A percentile compares a stretch with the other conserved stretches of the same genome.
Conservation (phyloP, 495 filamentous ascomycete genomes). For the Cairneyella variabilis region DNA sequence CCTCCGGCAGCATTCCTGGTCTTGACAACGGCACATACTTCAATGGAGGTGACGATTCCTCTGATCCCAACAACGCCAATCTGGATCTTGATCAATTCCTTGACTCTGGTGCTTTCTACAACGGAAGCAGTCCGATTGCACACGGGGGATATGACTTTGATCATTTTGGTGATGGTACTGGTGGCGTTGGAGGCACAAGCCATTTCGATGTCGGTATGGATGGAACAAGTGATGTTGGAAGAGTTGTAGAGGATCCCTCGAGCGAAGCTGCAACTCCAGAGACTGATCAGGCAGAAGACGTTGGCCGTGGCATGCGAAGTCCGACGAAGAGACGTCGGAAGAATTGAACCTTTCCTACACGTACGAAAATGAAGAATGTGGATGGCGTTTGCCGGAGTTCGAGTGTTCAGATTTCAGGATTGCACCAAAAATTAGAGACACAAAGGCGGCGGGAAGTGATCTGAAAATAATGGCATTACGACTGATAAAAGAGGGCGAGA, state of each 20-base stretch:
- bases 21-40: conserved; percentile 38
- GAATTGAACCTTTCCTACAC: conserved; percentile 14
- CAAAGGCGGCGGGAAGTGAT: neutral
- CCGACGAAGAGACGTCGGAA: conserved; percentile 17
- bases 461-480: neutral
- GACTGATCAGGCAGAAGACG: neutral
- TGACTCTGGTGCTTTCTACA: conserved; percentile 54
- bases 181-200: conserved; percentile 12
- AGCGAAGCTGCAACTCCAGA: conserved; percentile 21
- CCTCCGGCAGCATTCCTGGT: conserved; percentile 75
- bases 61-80: conserved; percentile 27
- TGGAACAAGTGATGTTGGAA: conserved; percentile 9
- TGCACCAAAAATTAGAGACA: neutral
- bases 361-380: neutral
- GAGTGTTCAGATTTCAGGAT: neutral
- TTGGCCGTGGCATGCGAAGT: neutral
- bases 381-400: neutral
- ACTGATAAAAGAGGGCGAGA: neutral
- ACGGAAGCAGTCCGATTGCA: conserved; percentile 19
- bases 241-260: conserved; percentile 9
- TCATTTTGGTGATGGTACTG: conserved; percentile 5
- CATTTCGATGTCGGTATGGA: conserved; percentile 28
- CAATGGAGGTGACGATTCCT: conserved; percentile 34
- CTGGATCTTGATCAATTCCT: conserved; percentile 70
- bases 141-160: conserved; percentile 12